Base-by-base conservation (phyloP, 2,329 filamentous ascomycete species). In the Zarea fungicola region DNA sequence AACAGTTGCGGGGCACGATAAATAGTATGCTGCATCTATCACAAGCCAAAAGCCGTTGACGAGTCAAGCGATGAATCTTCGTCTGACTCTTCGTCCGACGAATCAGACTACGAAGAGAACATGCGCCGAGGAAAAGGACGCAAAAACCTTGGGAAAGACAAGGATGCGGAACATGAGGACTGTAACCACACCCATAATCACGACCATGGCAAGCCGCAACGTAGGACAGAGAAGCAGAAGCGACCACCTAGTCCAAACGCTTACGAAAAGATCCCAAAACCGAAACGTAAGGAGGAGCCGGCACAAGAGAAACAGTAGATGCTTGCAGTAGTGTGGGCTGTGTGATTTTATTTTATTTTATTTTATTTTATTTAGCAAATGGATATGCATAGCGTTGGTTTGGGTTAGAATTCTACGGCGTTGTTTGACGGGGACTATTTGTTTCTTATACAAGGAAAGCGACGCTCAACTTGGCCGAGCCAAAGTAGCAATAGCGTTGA, bases 11-110 rank as follows among this genome's bases (percentile, higher is more conserved):
- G 16, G 16, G 3, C 13, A 16, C 4, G 8, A 18, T 54, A 5
- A 14, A 23, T 53, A 95, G 93, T 97, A n/a, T 99, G 93, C 77
- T 99, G 93, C 67, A 99, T 99, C 67, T 99, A 96, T 71, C 92
- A 96, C 71, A 87, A 87, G 52, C 84, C 89, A 6, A 87, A 85
- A 57, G 80, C 77, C 10, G 83, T 89, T 4, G 89, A 87, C 64
- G 92, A 97, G 65, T 93, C 87, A 26, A 90, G 85, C 56, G 81
- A 83, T 56, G 81, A 85, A 43, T 81, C 78, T 3, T 80, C 74
- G 0, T 78, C 74, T 13, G 77, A 75, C 19, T 83, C 81, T 13
- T 76, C 75, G 39, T 76, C 72, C 6, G 74, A 76, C 26, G 45
- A 48, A 7, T 78, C 76, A 1, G 80, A 83, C 52, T 78, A 76